Percentiles rank a stretch among this genome's conserved stretches.
Conservation (phyloP, 768 basidiomycete genomes). For the Mycena galopus region DNA sequence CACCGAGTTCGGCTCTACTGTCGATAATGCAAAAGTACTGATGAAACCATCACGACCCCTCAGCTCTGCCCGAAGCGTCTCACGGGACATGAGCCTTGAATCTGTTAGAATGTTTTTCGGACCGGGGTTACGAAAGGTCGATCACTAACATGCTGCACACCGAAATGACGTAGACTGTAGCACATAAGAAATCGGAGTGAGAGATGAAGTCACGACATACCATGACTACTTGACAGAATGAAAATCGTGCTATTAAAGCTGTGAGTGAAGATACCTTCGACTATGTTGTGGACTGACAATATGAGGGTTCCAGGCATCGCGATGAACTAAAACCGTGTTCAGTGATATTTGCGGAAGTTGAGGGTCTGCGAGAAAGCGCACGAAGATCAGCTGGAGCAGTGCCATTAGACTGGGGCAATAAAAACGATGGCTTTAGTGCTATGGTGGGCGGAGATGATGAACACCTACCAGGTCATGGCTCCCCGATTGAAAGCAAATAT, state of each 20-base stretch:
- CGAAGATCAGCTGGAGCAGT: background rate
- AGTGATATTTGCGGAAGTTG: background rate
- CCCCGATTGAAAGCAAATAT: background rate
- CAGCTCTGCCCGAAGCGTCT: background rate
- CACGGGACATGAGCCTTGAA: background rate
- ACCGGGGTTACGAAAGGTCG: background rate
- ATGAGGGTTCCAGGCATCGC: background rate
- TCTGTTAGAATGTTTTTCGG: background rate
- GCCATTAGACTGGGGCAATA: background rate
- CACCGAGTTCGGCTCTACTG: background rate
- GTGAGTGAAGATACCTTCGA: background rate
- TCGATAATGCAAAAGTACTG: background rate
- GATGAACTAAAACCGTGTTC: background rate
- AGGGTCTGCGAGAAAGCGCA: background rate
- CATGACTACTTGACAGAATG: background rate
- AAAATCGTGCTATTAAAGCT: background rate
- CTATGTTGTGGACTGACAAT: background rate
- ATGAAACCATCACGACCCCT: background rate
- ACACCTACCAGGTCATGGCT: background rate
- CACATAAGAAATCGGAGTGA: background rate
- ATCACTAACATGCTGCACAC: background rate
- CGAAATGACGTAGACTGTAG: background rate
- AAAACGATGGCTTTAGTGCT: background rate
- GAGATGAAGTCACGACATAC: background rate
- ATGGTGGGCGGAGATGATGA: background rate